These are phyloP conservation scores for Omphalotus guepiniiformis DNA, from an alignment of 768 basidiomycete species.

Conservation along the genomic window DNA sequence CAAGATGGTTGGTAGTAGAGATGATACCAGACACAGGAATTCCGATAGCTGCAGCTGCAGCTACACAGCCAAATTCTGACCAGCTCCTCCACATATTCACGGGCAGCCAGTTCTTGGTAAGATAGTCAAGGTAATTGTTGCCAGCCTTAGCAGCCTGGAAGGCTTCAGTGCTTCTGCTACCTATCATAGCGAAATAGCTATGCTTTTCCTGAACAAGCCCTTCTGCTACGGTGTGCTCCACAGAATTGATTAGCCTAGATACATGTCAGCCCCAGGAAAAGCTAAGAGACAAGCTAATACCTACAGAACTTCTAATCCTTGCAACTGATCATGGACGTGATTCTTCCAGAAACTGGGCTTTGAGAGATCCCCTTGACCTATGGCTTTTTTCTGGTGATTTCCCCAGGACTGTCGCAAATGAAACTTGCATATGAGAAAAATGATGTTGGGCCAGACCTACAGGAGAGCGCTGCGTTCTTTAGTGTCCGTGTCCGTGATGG, in stretches of 20 bases:
- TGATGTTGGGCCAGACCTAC: conserved; percentile 21
- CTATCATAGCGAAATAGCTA: not conserved
- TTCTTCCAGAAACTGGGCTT: not conserved
- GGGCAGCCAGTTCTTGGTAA: conserved; percentile 22
- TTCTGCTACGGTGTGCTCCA: not conserved
- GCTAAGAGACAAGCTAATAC: too few relatives aligned
- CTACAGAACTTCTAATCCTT: conserved; percentile 10
- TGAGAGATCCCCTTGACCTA: conserved; percentile 8
- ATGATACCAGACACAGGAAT: conserved; percentile 23
- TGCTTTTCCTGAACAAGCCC: not conserved
- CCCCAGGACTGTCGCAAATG: conserved; percentile 34
- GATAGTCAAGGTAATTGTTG: conserved; percentile 19
- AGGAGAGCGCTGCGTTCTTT: conserved; percentile 21
- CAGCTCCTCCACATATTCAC: conserved; percentile 27
- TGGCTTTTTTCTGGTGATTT: conserved; percentile 19
- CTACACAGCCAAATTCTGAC: conserved; percentile 22
- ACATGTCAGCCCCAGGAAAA: too few relatives aligned
- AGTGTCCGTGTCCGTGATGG: conserved; percentile 30
- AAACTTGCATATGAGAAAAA: conserved; percentile 33
- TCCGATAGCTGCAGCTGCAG: conserved; percentile 17
- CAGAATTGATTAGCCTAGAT: not conserved
- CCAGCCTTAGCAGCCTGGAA: conserved; percentile 4
- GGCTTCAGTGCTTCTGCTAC: not conserved
- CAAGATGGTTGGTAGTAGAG: conserved; percentile 39
- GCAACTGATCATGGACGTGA: not conserved